Evolutionary conservation across 2,329 filamentous ascomycete species (phyloP).

Genomic region (Chaetomium globosum): DNA sequence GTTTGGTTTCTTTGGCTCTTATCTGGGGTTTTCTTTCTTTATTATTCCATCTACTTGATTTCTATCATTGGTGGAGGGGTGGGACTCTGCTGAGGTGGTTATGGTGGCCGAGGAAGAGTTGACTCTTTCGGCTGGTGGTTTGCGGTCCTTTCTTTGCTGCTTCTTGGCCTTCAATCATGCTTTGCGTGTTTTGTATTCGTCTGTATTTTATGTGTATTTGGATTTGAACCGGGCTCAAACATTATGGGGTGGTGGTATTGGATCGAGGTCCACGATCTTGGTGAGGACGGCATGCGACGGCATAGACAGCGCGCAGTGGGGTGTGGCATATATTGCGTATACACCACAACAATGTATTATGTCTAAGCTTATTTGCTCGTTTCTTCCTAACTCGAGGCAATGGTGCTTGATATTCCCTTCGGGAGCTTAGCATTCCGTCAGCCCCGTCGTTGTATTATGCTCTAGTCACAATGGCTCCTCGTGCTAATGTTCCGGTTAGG

Average conservation of each 20-base stretch:
- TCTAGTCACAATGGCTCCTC: neutral
- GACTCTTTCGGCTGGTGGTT: constrained; percentile 12
- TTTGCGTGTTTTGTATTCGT: constrained; percentile 22
- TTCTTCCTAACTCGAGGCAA: too few species aligned
- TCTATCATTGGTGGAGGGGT: neutral
- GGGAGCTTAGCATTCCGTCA: neutral
- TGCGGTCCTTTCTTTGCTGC: constrained; percentile 6
- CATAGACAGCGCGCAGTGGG: constrained; percentile 15
- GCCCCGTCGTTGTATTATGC: neutral
- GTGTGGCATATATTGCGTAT: constrained; percentile 15
- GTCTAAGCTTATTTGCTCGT: constrained; percentile 5
- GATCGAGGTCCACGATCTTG: neutral
- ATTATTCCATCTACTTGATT: neutral
- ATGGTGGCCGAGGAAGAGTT: neutral
- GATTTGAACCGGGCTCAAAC: neutral
- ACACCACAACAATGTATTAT: constrained; percentile 20
- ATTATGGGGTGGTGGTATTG: neutral
- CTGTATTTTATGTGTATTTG: constrained; percentile 20
- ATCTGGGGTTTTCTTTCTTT: neutral
- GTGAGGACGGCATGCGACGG: constrained; percentile 1
- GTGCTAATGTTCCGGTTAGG: neutral
- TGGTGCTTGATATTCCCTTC: neutral
- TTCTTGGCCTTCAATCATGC: constrained; percentile 6
- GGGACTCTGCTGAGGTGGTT: neutral
- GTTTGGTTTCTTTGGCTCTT: neutral